Evolutionary conservation across 257 asterid species (phyloP).

Genomic region (Forsythia viridissima): DNA sequence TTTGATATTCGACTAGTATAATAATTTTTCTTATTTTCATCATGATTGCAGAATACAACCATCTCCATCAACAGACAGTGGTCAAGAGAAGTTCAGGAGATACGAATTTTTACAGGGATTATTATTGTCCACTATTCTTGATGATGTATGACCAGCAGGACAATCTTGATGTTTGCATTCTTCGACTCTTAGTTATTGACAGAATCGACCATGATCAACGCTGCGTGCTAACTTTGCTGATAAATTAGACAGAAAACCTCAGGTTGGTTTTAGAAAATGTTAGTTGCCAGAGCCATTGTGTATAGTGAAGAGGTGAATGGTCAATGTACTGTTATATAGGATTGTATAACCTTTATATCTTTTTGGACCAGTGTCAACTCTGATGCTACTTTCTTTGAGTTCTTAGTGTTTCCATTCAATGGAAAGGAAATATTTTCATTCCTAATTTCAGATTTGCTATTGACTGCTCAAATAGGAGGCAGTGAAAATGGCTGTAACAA

Average conservation of each 20-base stretch:
- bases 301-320: constrained; percentile 25
- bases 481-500: background rate
- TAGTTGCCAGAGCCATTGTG: constrained; percentile 24
- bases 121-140: constrained; percentile 49
- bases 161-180: constrained; percentile 13
- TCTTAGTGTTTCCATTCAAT: constrained; percentile 11
- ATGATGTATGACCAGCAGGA: constrained; percentile 37
- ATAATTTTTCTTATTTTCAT: background rate
- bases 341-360: background rate
- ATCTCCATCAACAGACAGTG: constrained; percentile 39
- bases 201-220: constrained; percentile 18
- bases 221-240: constrained; percentile 20
- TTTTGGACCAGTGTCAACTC: constrained; percentile 19
- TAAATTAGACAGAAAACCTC: constrained; percentile 10
- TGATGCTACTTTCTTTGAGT: constrained; percentile 18
- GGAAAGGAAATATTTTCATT: constrained; percentile 18
- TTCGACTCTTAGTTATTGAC: constrained; percentile 22
- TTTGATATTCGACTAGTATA: background rate
- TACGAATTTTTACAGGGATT: constrained; percentile 51
- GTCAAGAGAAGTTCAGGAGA: constrained; percentile 40
- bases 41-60: constrained; percentile 41
- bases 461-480: background rate
- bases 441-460: constrained; percentile 20
- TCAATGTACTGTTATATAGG: constrained; percentile 25
- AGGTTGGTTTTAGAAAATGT: constrained; percentile 11